Base-by-base conservation (phyloP, 768 basidiomycete genomes). In the Leucosporidium creatinivorum region DNA sequence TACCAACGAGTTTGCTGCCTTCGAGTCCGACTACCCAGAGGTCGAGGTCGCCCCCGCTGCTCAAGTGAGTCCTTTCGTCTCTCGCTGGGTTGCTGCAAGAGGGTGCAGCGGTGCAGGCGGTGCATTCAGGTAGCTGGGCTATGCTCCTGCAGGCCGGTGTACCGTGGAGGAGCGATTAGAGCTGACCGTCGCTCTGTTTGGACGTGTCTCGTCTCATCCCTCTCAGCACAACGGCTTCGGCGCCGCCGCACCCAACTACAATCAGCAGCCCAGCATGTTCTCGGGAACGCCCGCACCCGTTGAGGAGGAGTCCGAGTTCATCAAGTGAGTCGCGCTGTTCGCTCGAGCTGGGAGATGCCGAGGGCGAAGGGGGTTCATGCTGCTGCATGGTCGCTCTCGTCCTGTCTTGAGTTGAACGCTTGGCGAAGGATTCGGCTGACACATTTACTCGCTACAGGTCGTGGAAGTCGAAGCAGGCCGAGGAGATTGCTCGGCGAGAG, bases 381-480 rank as follows among this genome's bases (percentile, higher is more conserved):
- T 33, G 33, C 33, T 33, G 33, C 33, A 19, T 26, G 21, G 18
- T 48, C 23, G 48, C 17, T 23, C 44, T 48, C 48, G 63, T 44
- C 65, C 1, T 18, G 21, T 54, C 44, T 63, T 49, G 39, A 18
- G 19, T 17, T 47, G 39, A 6, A 15, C 7, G 9, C 17, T 21
- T 23, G 0, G 25, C 5, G 7, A 25, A 48, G 59, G 1, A 23
- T 10, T 44, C 18, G 3, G 54, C 17, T 55, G 18, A 44, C 39
- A n/a, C n/a, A n/a, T n/a, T n/a, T n/a, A n/a, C 6, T 30, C 44
- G 55, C 6, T 17, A 36, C 69, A 93, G 90, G 77, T 81, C 86
- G 75, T 97, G 94, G 94, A 85, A 89, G 56, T 88, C 86, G 76
- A 86, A 85, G 75, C 93, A 96, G 75, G 85, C 85, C 30, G 86